phyloP scores from a whole-genome alignment of 495 filamentous ascomycete species.

The Penicillium macrosclerotiorum region DNA sequence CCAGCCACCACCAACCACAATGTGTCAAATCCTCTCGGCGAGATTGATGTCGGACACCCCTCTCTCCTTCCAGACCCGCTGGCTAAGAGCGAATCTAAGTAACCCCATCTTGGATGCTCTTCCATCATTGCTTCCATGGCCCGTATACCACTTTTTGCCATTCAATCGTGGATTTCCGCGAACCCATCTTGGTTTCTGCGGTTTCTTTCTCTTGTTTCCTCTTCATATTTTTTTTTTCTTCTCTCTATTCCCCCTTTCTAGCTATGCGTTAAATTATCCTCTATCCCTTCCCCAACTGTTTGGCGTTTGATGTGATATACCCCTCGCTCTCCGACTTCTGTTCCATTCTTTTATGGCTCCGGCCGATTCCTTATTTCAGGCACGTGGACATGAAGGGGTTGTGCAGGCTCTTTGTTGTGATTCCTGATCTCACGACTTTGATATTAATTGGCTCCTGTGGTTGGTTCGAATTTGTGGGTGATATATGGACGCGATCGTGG shows the following conservation, averaged over 20 bases:
- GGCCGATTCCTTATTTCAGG: conserved; percentile 16
- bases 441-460: neutral
- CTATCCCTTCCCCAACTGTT: conserved; percentile 17
- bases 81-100: conserved; percentile 25
- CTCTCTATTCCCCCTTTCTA: conserved; percentile 11
- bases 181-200: neutral
- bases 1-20: conserved; percentile 1
- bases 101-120: conserved; percentile 6
- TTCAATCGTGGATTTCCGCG: neutral
- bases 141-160: too few species aligned
- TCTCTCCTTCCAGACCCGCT: conserved; percentile 30
- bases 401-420: conserved; percentile 10
- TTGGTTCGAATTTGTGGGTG: neutral
- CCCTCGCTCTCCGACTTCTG: conserved; percentile 33
- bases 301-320: conserved; percentile 52
- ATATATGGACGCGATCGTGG: neutral
- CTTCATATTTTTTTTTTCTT: conserved; percentile 2
- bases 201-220: conserved; percentile 5
- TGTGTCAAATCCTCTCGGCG: conserved; percentile 28
- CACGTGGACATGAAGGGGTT: conserved; percentile 24
- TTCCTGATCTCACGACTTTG: conserved; percentile 7
- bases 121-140: too few species aligned
- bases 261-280: conserved; percentile 7
- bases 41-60: conserved; percentile 23
- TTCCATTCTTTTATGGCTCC: conserved; percentile 21